Conservation (phyloP, 345 rosid species). For the Eucalyptus curtisii region DNA sequence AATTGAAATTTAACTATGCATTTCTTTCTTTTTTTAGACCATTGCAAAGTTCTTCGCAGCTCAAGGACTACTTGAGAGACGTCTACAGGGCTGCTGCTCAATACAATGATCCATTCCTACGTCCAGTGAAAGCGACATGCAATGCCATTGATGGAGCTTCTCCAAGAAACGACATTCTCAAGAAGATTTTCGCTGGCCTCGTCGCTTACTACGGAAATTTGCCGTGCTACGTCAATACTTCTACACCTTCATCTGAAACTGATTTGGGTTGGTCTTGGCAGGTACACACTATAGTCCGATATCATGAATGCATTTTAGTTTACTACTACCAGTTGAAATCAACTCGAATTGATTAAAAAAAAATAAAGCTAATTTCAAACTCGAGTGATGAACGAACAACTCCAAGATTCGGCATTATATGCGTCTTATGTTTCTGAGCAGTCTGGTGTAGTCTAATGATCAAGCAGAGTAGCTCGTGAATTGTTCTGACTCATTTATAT, state of each 20-base stretch:
- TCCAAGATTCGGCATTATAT: background rate
- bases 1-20: background rate
- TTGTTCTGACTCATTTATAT: background rate
- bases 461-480: background rate
- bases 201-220: background rate
- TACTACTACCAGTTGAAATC: background rate
- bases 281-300: background rate
- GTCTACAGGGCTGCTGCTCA: accelerated
- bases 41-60: background rate
- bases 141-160: background rate
- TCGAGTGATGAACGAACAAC: background rate
- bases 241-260: background rate
- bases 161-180: background rate
- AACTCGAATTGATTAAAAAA: background rate
- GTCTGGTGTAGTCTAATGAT: background rate
- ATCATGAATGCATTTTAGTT: background rate
- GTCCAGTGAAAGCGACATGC: background rate
- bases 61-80: background rate
- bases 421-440: background rate
- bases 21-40: background rate
- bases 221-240: background rate
- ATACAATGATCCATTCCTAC: background rate
- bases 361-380: background rate
- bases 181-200: background rate
- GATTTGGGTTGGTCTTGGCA: background rate